These are phyloP conservation scores for Croton setiger DNA, from an alignment of 441 rosid species.

Conservation along the genomic window DNA sequence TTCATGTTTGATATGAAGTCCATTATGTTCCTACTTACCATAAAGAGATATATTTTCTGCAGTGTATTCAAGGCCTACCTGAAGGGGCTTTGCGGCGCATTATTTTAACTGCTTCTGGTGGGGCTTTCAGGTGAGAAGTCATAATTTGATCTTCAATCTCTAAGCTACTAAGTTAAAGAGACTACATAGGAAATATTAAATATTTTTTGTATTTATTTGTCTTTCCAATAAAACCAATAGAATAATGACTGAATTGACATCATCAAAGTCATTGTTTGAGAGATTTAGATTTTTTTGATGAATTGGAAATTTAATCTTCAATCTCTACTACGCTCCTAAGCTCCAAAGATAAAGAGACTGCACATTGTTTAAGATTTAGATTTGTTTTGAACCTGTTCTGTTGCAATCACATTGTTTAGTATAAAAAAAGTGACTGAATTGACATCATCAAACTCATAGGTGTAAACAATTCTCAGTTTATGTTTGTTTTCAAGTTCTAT, in stretches of 20 bases:
- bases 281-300: too few species aligned
- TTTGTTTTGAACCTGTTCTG: neutral
- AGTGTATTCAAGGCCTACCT: slow-evolving; percentile 95
- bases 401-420: neutral
- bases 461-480: neutral
- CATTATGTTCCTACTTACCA: slow-evolving; percentile 9
- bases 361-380: too few species aligned
- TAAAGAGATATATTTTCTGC: slow-evolving; percentile 29
- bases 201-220: neutral
- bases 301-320: neutral
- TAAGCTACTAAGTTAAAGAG: slow-evolving; percentile 10
- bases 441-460: neutral
- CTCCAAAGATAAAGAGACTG: too few species aligned
- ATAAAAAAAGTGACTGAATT: neutral
- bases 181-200: neutral
- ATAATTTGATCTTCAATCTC: slow-evolving; percentile 17
- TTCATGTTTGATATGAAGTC: slow-evolving; percentile 11
- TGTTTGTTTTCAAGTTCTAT: neutral
- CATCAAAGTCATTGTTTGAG: too few species aligned
- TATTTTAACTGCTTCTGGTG: slow-evolving; percentile 96
- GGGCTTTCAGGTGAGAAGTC: slow-evolving; percentile 80
- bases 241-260: too few species aligned
- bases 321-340: too few species aligned
- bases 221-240: neutral
- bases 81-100: slow-evolving; percentile 81